phyloP scores from a whole-genome alignment of 1,139 yeast genomes.

The Saccharomyces pastorianus region DNA sequence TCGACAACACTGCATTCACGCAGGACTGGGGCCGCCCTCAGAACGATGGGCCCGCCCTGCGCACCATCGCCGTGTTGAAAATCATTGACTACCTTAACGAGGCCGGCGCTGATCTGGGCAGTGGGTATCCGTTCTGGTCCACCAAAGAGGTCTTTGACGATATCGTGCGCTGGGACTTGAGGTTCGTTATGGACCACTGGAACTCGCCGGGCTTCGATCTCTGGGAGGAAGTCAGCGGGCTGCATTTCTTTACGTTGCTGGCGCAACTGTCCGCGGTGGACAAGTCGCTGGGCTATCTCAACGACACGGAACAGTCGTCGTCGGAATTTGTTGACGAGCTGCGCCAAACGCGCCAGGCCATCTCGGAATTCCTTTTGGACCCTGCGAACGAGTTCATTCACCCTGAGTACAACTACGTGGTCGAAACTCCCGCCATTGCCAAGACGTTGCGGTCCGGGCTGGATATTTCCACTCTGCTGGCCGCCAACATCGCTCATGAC shows the following conservation, averaged over 20 bases:
- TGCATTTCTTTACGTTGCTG: constrained; percentile 71
- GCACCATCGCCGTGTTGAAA: constrained; percentile 56
- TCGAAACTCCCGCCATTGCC: constrained; percentile 57
- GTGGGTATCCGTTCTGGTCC: constrained; percentile 11
- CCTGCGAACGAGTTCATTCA: constrained; percentile 20
- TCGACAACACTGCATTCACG: constrained; percentile 53
- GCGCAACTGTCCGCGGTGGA: constrained; percentile 64
- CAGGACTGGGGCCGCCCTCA: constrained; percentile 92
- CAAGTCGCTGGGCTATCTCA: constrained; percentile 53
- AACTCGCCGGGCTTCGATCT: constrained; percentile 61
- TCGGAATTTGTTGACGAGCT: constrained; percentile 4
- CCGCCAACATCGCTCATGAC: constrained; percentile 46
- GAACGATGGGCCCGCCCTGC: constrained; percentile 86
- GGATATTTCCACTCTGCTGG: constrained; percentile 73
- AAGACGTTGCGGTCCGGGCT: constrained; percentile 55
- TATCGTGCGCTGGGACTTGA: constrained; percentile 63
- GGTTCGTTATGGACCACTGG: constrained; percentile 63
- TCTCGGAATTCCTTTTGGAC: neutral
- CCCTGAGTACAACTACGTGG: constrained; percentile 44
- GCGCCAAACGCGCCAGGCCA: constrained; percentile 21
- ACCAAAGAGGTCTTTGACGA: constrained; percentile 38
- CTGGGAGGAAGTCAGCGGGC: constrained; percentile 82
- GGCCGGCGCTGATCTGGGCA: neutral
- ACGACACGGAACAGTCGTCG: neutral
- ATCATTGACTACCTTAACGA: constrained; percentile 30